Evolutionary conservation across 2,329 filamentous ascomycete genomes (phyloP), one percentile per base, ranked within the genome.

Genomic region (Colletotrichum eremochloae): DNA sequence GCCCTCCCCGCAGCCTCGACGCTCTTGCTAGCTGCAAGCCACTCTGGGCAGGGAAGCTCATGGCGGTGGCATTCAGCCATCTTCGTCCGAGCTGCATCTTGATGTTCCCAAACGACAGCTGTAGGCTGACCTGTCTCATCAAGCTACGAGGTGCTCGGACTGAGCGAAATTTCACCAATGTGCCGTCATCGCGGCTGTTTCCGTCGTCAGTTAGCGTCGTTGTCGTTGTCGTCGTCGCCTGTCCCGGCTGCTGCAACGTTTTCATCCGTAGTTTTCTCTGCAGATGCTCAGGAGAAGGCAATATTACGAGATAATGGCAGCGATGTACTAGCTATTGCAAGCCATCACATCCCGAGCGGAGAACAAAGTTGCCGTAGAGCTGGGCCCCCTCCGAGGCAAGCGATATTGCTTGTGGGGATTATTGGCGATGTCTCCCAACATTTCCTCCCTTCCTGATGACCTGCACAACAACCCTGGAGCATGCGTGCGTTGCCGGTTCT

Each of bases 321-420:
- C 68, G 55, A 60, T 68, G 57, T 64, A 55, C 61, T 46, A 55
- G 52, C 68, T 68, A 63, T 67, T 61, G 64, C 58, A 55, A 63
- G 55, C 58, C 50, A 53, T 24, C 38, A 33, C 55, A 62, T 50
- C 61, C 67, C 67, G 46, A 38, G n/a, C 29, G 52, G 40, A 44
- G 38, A 48, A 48, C n/a, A 7, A 67, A 20, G 50, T 58, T 24
- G 33, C 40, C 12, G 38, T 48, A 56, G 63, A 66, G 33, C 55
- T 60, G 53, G 42, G 46, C 53, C 29, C 29, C 44, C 40, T 55
- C 50, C 56, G 33, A 69, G 58, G 61, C 60, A 74, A 74, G 72
- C 72, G 72, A 74, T 69, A 74, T 74, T 74, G 64, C 63, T 40
- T 69, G 72, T 74, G 72, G 72, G 69, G 72, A 74, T 73, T 69